Evolutionary conservation across 208 protist species (phyloP), one percentile per base, ranked within the genome.

Genomic region (Entamoeba histolytica): DNA sequence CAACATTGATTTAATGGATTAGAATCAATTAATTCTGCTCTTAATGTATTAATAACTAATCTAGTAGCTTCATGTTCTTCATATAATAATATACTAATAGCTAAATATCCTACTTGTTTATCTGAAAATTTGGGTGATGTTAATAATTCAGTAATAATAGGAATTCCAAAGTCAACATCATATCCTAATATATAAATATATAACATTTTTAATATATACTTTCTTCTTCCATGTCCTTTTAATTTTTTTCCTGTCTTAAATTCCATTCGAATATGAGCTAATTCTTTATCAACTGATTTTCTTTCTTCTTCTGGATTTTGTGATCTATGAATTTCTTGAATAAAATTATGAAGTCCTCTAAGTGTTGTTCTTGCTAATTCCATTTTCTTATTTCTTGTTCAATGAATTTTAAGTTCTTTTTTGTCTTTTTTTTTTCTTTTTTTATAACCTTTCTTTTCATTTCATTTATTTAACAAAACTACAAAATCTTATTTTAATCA

Each of bases 181-280:
- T 99, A 99, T 14, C 99, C 99, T 6, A 99, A 95, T 96, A 99
- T 99, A 91, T 97, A 98, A 94, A 99, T 99, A 95, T 99, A 99
- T 94, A 99, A 97, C 19, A 99, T 96, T 96, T 99, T 99, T 95
- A 97, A 98, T 49, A 99, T 97, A 95, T 99, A 99, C 95, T 99
- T 99, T 94, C 99, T 99, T 23, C 97, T 95, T 92, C 99, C 96
- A 95, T 99, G 99, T 51, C 93, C 93, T 91, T 94, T 94, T 14
- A 97, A 7, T 4, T 87, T 87, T 17, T 96, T 95, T 7, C 94
- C 94, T 31, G 97, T 95, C 50, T 97, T 97, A 95, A 99, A 99
- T 94, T 99, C 98, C n/a, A 96, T 96, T 49, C 99, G 96, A 87
- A 99, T 99, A 93, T 99, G 99, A 3, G 97, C 98, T 44, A 99